Base-by-base conservation (phyloP, 305 asterid species). In the Fraxinus floribunda region DNA sequence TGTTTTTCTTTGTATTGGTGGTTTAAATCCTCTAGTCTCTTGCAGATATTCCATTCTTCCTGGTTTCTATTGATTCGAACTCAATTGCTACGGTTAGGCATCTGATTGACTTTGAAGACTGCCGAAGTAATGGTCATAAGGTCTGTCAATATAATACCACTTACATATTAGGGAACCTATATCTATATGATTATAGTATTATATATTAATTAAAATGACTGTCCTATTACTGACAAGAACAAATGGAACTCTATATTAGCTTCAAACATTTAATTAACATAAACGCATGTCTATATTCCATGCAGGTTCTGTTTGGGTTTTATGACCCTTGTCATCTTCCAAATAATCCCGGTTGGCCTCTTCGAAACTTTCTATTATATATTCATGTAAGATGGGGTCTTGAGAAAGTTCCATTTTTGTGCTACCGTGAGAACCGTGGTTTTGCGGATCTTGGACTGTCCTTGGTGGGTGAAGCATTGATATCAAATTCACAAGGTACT, bases 341-440 rank as follows among this genome's bases (percentile, higher is more conserved):
- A 75, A 84, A 81, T 78, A 93, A 93, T 88, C 98, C 98, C 71
- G 97, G 99, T 71, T 95, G 99, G 99, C 97, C 97, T 49, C 95
- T 95, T 77, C 95, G 97, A 82, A 95, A 95, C 87, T 91, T 88
- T 74, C 90, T 89, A 79, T 76, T 91, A 86, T 95, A 82, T 90
- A 88, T 95, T 87, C 88, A 80, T 88, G 81, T 85, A 88, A 93
- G 91, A 89, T 92, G 92, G 97, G 87, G 91, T 46, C 87, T 91
- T 83, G 88, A 88, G 81, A 92, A 90, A 86, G 76, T 91, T 87
- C 83, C 80, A 38, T 92, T 95, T 82, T 90, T 95, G 52, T 92
- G 98, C 87, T 95, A 94, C 85, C 97, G 98, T 8, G 99, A 95
- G 88, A 90, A 83, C 86, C 97, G 92, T 80, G 99, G 98, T 80